These are phyloP conservation scores for Metarhizium humberi DNA, from an alignment of 2,329 filamentous ascomycete species.

Conservation along the genomic window DNA sequence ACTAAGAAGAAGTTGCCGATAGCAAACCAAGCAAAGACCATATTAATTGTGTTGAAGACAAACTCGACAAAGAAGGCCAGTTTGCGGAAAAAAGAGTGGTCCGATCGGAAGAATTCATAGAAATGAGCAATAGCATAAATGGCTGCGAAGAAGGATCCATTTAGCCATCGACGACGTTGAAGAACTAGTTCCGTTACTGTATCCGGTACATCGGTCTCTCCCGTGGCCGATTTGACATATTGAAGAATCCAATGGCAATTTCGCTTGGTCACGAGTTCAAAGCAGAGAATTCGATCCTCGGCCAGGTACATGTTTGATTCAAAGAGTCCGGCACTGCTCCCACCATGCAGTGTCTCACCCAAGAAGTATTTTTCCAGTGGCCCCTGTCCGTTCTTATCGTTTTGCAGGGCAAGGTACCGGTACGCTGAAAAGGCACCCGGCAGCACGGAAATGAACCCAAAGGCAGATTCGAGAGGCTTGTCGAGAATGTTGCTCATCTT, in stretches of 20 bases:
- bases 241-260: slow-evolving; percentile 97
- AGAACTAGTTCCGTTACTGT: slow-evolving; percentile 90
- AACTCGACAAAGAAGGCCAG: slow-evolving; percentile 89
- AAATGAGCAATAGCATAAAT: slow-evolving; percentile 93
- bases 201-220: slow-evolving; percentile 94
- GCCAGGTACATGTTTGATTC: slow-evolving; percentile 99
- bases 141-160: slow-evolving; percentile 96
- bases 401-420: slow-evolving; percentile 86
- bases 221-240: slow-evolving; percentile 95
- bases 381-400: slow-evolving; percentile 89
- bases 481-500: slow-evolving; percentile 99
- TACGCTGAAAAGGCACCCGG: slow-evolving; percentile 98
- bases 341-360: slow-evolving; percentile 90
- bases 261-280: slow-evolving; percentile 93
- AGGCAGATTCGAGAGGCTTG: slow-evolving; percentile 93
- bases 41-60: slow-evolving; percentile 86
- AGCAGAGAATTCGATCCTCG: slow-evolving; percentile 97
- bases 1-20: slow-evolving; percentile 99
- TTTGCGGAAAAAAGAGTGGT: slow-evolving; percentile 81
- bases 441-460: slow-evolving; percentile 94
- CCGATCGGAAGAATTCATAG: slow-evolving; percentile 89
- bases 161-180: slow-evolving; percentile 93
- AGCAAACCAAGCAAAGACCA: slow-evolving; percentile 98
- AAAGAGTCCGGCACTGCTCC: slow-evolving; percentile 88
- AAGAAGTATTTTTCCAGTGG: slow-evolving; percentile 95